phyloP scores from a whole-genome alignment of 805 yeast genomes.

The Tetrapisispora nanseiensis region DNA sequence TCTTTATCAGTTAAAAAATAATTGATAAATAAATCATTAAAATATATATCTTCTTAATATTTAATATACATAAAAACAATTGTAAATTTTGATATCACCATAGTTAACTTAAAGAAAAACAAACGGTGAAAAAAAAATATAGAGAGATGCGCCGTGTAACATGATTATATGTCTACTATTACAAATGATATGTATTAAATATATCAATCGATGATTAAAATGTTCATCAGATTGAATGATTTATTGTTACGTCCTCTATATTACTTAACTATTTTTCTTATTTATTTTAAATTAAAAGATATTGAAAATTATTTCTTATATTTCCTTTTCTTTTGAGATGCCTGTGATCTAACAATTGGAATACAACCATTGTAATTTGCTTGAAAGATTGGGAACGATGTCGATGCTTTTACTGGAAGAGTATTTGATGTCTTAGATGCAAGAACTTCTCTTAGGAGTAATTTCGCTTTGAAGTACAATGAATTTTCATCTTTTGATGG shows the following conservation, averaged over 20 bases:
- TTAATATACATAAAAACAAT: neutral
- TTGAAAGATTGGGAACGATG: conserved; percentile 56
- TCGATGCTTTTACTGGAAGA: conserved; percentile 24
- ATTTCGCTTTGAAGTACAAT: conserved; percentile 35
- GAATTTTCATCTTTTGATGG: conserved; percentile 37
- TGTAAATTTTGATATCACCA: neutral
- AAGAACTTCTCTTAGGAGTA: conserved; percentile 38
- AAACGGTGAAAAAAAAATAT: too few relatives aligned
- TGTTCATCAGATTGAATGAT: neutral
- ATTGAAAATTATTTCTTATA: conserved; percentile 11
- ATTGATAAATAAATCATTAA: too few relatives aligned
- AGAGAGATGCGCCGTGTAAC: neutral
- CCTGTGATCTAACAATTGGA: conserved; percentile 43
- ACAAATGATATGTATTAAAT: too few relatives aligned
- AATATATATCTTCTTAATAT: too few relatives aligned
- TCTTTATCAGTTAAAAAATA: too few relatives aligned
- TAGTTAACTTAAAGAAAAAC: neutral
- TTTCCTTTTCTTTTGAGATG: conserved; percentile 22
- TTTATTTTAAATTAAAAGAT: neutral
- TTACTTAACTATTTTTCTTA: neutral
- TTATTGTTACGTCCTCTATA: neutral
- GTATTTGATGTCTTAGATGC: conserved; percentile 28
- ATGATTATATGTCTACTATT: neutral
- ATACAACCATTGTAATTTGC: conserved; percentile 69
- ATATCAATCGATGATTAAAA: too few relatives aligned